Base-by-base conservation (phyloP, 257 asterid species). In the Solanum dulcamara region DNA sequence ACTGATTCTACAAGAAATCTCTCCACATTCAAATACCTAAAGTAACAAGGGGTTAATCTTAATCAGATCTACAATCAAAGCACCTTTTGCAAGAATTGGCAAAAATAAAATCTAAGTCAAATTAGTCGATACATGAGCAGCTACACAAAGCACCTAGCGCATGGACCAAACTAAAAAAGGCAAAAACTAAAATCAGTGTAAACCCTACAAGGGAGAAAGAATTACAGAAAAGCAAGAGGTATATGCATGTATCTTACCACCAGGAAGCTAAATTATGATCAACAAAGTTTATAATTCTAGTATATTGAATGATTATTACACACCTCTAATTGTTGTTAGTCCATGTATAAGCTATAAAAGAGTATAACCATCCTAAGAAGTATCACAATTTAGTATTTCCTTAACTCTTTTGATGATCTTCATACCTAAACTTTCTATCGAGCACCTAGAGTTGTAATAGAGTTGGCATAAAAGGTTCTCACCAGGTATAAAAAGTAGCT, bases 1-100 rank as follows among this genome's bases (percentile, higher is more conserved):
- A 83, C 94, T 91, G 86, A 96, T 95, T 91, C 97, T 90, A 86
- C 87, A 60, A 33, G 98, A 95, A 85, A 92, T 87, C 83, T 88
- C 81, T 85, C 87, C 87, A 86, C 98, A 96, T 90, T 96, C 98
- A 88, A 82, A 85, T 77, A 94, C 99, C 98, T 96, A 89, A 84
- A 80, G 60, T 86, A 74, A 70, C 37, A 85, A 35, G 53, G 4
- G 81, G 3, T 80, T 85, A 80, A 81, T 30, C 20, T 85, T 48
- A 35, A 14, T 62, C 66, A 84, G 64, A 68, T 68, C 42, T 37
- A 80, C 77, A 35, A 57, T 53, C 74, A 50, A 48, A 62, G 53
- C 40, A 66, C 48, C 85, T 37, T 71, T 46, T 6, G 33, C 44
- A 85, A 57, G 57, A 88, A 85, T 17, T 28, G 81, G 57, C 50